phyloP scores from a whole-genome alignment of 2,329 filamentous ascomycete genomes.

The Alternaria sp. region DNA sequence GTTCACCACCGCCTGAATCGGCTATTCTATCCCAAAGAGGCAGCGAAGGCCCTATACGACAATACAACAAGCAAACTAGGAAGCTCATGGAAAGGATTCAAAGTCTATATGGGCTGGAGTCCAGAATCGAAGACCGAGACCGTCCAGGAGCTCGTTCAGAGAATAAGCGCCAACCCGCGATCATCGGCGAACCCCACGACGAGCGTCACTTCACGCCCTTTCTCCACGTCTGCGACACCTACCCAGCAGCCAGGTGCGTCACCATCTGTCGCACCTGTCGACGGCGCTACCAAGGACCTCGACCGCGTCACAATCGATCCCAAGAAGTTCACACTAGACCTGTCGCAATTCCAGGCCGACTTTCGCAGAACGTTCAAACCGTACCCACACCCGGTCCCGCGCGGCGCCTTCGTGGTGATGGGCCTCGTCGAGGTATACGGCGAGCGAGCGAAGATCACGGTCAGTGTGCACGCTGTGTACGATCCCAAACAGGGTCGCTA shows the following conservation, averaged over 20 bases:
- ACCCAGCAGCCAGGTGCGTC: constrained; percentile 20
- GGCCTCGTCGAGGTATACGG: constrained; percentile 57
- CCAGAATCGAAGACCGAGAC: constrained; percentile 18
- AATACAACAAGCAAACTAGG: constrained; percentile 30
- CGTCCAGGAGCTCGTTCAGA: constrained; percentile 20
- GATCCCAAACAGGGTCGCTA: constrained; percentile 52
- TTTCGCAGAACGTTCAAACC: constrained; percentile 28
- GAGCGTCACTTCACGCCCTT: constrained; percentile 8
- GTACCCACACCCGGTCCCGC: constrained; percentile 43
- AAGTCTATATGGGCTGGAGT: constrained; percentile 33
- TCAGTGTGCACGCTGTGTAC: constrained; percentile 55
- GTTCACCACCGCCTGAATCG: constrained; percentile 48
- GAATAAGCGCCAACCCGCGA: constrained; percentile 8
- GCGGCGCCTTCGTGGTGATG: constrained; percentile 53
- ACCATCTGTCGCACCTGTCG: constrained; percentile 9
- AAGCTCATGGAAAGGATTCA: constrained; percentile 30
- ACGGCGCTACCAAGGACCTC: constrained; percentile 24
- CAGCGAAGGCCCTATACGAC: constrained; percentile 29
- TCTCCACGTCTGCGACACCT: constrained; percentile 18
- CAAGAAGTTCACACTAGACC: constrained; percentile 34
- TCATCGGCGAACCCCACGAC: constrained; percentile 5
- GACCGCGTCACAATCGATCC: constrained; percentile 33
- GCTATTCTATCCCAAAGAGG: constrained; percentile 28
- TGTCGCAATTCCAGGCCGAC: constrained; percentile 33
- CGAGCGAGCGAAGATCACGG: constrained; percentile 46